A percentile compares a stretch with the other conserved stretches of the same genome.
Conservation (phyloP, 2,329 filamentous ascomycete genomes). For the Plectosphaerella sp. region DNA sequence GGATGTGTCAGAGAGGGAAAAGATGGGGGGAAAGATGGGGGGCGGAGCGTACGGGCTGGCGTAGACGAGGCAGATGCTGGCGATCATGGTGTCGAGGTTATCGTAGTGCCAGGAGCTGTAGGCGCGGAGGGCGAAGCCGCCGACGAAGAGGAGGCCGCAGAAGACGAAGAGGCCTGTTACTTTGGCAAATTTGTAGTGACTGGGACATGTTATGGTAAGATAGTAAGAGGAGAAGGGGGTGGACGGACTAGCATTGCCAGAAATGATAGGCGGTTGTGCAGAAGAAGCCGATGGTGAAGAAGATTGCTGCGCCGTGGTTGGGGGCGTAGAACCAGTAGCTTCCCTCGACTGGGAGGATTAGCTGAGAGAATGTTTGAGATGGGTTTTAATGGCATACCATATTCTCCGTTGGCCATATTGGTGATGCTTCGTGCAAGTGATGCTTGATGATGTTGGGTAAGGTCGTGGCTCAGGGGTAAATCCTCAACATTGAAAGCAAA, state of each 20-base stretch:
- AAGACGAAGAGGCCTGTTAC: slow-evolving; percentile 50
- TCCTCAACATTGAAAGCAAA: neutral
- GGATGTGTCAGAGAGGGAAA: neutral
- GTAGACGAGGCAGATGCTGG: slow-evolving; percentile 28
- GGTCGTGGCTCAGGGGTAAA: neutral
- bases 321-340: slow-evolving; percentile 43
- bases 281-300: slow-evolving; percentile 38
- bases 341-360: slow-evolving; percentile 24
- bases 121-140: slow-evolving; percentile 45
- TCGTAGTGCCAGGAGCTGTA: slow-evolving; percentile 26
- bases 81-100: slow-evolving; percentile 25
- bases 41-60: slow-evolving; percentile 29
- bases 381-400: too few species aligned
- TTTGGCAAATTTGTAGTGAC: slow-evolving; percentile 52
- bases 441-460: neutral
- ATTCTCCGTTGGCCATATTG: slow-evolving; percentile 25
- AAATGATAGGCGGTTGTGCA: slow-evolving; percentile 30
- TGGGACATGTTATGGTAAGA: slow-evolving; percentile 15
- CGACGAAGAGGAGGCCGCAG: slow-evolving; percentile 48
- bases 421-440: neutral
- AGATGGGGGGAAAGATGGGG: neutral
- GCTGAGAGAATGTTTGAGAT: too few species aligned
- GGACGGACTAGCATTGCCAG: slow-evolving; percentile 42
- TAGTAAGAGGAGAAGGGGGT: too few species aligned
- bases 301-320: slow-evolving; percentile 41